These are phyloP conservation scores for Paramyrothecium roridum DNA, from an alignment of 2,329 filamentous ascomycete species.

Conservation along the genomic window DNA sequence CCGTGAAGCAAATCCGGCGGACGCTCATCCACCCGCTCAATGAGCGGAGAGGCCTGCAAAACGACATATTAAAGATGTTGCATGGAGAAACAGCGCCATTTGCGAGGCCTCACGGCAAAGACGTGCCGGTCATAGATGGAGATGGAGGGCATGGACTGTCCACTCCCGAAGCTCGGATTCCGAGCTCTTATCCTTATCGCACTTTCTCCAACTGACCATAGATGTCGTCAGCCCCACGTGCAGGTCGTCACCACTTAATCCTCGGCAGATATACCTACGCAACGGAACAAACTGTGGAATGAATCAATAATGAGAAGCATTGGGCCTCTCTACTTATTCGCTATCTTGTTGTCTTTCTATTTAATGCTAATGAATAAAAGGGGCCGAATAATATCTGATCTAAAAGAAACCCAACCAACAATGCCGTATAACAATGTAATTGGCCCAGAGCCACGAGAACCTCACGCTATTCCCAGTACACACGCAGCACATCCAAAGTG, in stretches of 20 bases:
- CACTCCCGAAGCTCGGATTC: background rate
- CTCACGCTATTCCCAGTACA: background rate
- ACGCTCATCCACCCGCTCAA: background rate
- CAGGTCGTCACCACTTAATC: no score
- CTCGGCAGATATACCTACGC: no score
- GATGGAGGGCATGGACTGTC: background rate
- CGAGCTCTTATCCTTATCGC: background rate
- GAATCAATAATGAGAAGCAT: background rate
- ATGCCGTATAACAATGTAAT: no score
- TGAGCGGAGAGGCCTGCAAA: background rate
- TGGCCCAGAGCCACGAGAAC: background rate
- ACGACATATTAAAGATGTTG: background rate
- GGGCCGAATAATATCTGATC: background rate
- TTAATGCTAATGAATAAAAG: background rate
- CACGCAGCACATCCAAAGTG: background rate
- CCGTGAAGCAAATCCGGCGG: no score
- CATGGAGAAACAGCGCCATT: background rate
- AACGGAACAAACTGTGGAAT: no score
- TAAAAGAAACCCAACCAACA: background rate
- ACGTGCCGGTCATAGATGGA: background rate
- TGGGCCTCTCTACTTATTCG: background rate
- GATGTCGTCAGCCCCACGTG: no score
- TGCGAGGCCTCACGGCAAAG: background rate
- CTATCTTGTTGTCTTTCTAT: background rate
- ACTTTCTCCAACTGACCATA: background rate